These are phyloP conservation scores for Candida odintsovae DNA, from an alignment of 805 yeast species.

Conservation along the genomic window DNA sequence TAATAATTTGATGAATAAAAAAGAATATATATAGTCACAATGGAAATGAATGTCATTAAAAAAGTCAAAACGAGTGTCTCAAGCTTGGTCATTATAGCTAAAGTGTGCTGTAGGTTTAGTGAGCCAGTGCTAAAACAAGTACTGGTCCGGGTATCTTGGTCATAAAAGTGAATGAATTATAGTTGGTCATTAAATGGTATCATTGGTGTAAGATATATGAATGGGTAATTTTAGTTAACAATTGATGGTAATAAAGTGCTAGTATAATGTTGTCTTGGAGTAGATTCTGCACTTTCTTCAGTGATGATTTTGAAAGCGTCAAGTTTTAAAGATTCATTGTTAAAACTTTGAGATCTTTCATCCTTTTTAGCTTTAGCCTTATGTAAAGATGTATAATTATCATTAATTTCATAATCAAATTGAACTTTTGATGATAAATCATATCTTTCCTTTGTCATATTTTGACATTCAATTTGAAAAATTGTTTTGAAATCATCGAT, in stretches of 20 bases:
- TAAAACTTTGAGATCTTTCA: constrained; percentile 6
- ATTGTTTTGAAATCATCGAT: constrained; percentile 10
- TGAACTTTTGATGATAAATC: neutral
- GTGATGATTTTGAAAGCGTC: constrained; percentile 1
- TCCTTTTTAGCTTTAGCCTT: constrained; percentile 12
- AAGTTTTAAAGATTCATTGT: neutral
- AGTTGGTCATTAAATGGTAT: neutral
- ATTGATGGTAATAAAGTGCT: constrained; percentile 7
- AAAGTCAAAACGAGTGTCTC: neutral
- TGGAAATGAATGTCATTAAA: neutral
- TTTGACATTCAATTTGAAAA: neutral
- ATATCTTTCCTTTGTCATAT: neutral
- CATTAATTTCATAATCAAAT: constrained; percentile 8
- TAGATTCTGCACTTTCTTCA: constrained; percentile 3
- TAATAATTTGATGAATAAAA: too few species aligned
- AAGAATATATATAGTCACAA: neutral
- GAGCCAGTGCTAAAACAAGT: too few species aligned
- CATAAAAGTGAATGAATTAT: neutral
- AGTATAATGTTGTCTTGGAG: constrained; percentile 11
- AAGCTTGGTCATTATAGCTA: neutral
- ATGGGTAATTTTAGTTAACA: constrained; percentile 1
- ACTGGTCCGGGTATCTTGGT: neutral
- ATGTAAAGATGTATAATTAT: constrained; percentile 12
- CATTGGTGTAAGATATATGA: too few species aligned
- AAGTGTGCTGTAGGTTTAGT: neutral